phyloP scores from a whole-genome alignment of 441 rosid species.

The Cnidoscolus chayamansa region DNA sequence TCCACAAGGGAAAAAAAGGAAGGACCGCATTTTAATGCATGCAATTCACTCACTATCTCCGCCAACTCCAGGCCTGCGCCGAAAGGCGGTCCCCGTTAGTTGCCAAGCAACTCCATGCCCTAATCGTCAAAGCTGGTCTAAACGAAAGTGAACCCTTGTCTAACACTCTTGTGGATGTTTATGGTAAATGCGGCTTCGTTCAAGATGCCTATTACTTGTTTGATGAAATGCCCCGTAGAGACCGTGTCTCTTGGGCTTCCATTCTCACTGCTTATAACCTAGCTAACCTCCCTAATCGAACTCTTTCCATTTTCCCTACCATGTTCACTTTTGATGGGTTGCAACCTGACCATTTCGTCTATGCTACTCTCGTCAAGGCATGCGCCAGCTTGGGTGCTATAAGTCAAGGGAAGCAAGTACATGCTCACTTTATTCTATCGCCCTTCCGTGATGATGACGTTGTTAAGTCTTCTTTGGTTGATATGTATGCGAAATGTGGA shows the following conservation, averaged over 20 bases:
- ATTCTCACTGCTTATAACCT: conserved; percentile 66
- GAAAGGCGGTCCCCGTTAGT: conserved; percentile 30
- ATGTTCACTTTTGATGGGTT: conserved; percentile 34
- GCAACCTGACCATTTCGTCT: conserved; percentile 68
- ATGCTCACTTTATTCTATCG: conserved; percentile 46
- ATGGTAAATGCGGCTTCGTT: conserved; percentile 51
- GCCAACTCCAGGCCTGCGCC: conserved; percentile 48
- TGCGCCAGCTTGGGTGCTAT: conserved; percentile 51
- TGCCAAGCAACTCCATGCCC: conserved; percentile 53
- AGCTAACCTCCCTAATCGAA: conserved; percentile 40
- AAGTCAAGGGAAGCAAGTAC: conserved; percentile 64
- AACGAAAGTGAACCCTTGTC: conserved; percentile 33
- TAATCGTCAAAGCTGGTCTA: conserved; percentile 48
- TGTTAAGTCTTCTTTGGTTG: conserved; percentile 74
- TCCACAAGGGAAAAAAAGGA: no score
- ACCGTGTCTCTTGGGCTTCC: conserved; percentile 70
- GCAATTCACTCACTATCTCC: conserved; percentile 39
- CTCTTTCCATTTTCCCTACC: conserved; percentile 45
- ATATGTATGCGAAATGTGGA: conserved; percentile 75
- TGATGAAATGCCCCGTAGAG: conserved; percentile 63
- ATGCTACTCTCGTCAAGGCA: conserved; percentile 61
- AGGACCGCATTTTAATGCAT: conserved; percentile 13
- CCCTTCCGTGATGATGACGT: conserved; percentile 50
- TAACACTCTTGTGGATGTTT: conserved; percentile 50
- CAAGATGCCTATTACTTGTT: conserved; percentile 46